A percentile compares a stretch with the other conserved stretches of the same genome.
These are phyloP conservation scores for Mycena haematopus DNA, from an alignment of 768 basidiomycete genomes.

Conservation along the genomic window DNA sequence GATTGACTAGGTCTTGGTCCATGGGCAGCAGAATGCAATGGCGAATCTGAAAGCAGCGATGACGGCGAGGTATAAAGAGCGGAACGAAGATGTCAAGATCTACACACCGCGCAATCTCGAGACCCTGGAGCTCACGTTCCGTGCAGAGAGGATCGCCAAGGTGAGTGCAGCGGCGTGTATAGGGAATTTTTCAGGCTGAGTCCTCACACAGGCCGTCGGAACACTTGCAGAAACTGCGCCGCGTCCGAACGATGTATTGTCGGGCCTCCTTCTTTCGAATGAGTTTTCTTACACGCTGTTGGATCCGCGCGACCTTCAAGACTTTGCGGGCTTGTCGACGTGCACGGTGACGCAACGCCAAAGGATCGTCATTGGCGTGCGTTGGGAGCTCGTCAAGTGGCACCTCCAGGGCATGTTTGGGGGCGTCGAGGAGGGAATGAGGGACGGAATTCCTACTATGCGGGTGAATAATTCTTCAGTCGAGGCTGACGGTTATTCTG, in stretches of 20 bases:
- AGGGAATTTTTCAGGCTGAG: conserved; percentile 88
- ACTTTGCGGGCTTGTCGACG: conserved; percentile 94
- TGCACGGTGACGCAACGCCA: conserved; percentile 90
- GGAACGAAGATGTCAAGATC: conserved; percentile 96
- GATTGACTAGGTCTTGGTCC: conserved; percentile 81
- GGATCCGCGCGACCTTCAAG: conserved; percentile 90
- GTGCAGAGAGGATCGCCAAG: conserved; percentile 95
- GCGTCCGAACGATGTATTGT: too few species aligned
- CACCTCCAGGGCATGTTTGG: conserved; percentile 98
- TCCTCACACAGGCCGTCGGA: conserved; percentile 97
- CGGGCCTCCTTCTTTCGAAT: conserved; percentile 93
- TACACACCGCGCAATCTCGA: conserved; percentile 96
- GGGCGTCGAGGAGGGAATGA: conserved; percentile 78
- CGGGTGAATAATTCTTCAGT: background rate
- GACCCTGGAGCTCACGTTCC: conserved; percentile 87
- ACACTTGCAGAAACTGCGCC: conserved; percentile 35
- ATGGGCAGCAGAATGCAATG: conserved; percentile 97
- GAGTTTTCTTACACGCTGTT: conserved; percentile 98
- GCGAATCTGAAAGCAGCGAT: conserved; percentile 87
- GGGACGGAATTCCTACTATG: too few species aligned
- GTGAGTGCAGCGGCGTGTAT: conserved; percentile 42
- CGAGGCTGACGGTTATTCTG: background rate
- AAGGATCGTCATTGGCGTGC: conserved; percentile 80
- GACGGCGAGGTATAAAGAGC: conserved; percentile 87
- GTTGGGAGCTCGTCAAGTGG: conserved; percentile 92